A percentile compares a stretch with the other conserved stretches of the same genome.
phyloP scores from a whole-genome alignment of 176 grass and related monocot species.

The Cenchrus fungigraminus region DNA sequence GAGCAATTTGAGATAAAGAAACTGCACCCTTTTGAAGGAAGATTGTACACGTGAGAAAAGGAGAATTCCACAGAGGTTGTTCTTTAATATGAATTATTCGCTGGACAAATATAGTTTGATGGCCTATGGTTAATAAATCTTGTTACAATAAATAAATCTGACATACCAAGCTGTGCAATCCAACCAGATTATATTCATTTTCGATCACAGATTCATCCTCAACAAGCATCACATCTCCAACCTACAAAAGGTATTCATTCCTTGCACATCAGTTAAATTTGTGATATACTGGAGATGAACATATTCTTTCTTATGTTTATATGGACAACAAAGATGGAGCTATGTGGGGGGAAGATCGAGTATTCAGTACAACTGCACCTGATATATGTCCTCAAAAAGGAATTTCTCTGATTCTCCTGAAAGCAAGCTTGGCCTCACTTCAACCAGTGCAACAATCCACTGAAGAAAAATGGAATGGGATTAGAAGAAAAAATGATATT shows the following conservation, averaged over 20 bases:
- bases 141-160: not conserved
- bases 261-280: not conserved
- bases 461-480: slow-evolving; percentile 42
- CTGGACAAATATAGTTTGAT: slow-evolving; percentile 8
- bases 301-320: slow-evolving; percentile 26
- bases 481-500: not conserved
- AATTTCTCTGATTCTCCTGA: slow-evolving; percentile 89
- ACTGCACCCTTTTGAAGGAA: not conserved
- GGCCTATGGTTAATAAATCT: not conserved
- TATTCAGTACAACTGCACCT: slow-evolving; percentile 50
- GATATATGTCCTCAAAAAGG: slow-evolving; percentile 85
- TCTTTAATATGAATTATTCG: slow-evolving; percentile 9
- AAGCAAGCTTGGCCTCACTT: slow-evolving; percentile 86
- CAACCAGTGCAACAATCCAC: slow-evolving; percentile 85
- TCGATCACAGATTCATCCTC: slow-evolving; percentile 84
- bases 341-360: not conserved
- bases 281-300: not conserved
- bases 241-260: slow-evolving; percentile 56
- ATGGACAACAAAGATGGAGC: slow-evolving; percentile 34
- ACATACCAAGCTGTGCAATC: slow-evolving; percentile 78
- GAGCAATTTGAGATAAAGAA: slow-evolving; percentile 3
- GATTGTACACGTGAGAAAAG: not conserved
- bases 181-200: slow-evolving; percentile 70
- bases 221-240: slow-evolving; percentile 97
- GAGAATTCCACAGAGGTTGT: not conserved